These are phyloP conservation scores for Dendrothele bispora DNA, from an alignment of 768 basidiomycete genomes.

Conservation along the genomic window DNA sequence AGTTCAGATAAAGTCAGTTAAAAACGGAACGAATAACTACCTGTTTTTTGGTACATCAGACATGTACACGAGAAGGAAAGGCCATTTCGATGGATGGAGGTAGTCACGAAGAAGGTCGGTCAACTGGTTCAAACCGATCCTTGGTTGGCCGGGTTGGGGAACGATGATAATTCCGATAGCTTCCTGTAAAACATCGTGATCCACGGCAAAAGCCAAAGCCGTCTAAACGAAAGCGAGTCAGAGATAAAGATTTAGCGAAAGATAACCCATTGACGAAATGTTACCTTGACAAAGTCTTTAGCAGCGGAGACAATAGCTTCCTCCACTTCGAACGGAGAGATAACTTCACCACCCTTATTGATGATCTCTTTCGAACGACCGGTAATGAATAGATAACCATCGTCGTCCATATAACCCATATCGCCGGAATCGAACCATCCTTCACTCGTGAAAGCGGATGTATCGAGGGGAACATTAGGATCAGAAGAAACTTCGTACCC, in stretches of 20 bases:
- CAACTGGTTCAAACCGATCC: conserved; percentile 39
- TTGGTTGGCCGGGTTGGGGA: conserved; percentile 28
- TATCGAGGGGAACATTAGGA: conserved; percentile 39
- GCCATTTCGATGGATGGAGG: conserved; percentile 50
- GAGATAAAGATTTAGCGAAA: no score
- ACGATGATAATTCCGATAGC: conserved; percentile 45
- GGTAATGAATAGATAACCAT: conserved; percentile 51
- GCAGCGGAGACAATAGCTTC: conserved; percentile 48
- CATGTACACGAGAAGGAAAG: conserved; percentile 48
- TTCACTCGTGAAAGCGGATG: conserved; percentile 44
- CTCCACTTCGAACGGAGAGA: conserved; percentile 61
- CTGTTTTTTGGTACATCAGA: conserved; percentile 45
- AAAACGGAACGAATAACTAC: conserved; percentile 10
- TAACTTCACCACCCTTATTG: conserved; percentile 59
- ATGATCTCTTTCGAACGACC: conserved; percentile 62
- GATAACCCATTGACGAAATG: no score
- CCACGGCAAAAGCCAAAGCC: conserved; percentile 41
- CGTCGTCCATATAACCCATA: conserved; percentile 44
- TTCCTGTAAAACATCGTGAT: conserved; percentile 49
- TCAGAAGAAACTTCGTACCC: conserved; percentile 50
- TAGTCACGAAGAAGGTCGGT: conserved; percentile 23
- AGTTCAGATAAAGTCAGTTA: background rate
- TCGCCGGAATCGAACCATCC: conserved; percentile 56
- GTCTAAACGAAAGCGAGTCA: conserved; percentile 19
- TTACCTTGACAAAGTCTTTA: conserved; percentile 37